Evolutionary conservation across 805 yeast genomes (phyloP), one percentile per base, ranked within the genome.

Genomic region (Ogataea pilisensis): DNA sequence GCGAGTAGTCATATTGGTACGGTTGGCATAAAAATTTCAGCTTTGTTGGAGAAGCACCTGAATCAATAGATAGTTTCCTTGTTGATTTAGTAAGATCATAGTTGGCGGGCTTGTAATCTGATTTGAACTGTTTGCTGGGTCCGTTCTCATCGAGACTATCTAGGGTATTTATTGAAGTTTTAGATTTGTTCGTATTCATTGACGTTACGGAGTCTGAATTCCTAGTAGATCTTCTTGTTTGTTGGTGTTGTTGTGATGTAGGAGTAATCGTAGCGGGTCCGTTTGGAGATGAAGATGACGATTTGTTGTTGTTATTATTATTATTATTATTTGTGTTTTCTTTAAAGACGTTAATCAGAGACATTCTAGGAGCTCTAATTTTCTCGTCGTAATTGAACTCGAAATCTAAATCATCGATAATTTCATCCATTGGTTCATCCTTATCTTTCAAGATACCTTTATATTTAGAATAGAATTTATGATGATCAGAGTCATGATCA

Each of bases 351-450:
- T 65, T 53, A 11, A 50, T 57, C 4, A 56, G 39, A n/a, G 69
- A 64, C 75, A 74, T 71, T 37, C 78, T 54, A 9, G 80, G 80
- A 27, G 78, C 78, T 42, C 80, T 55, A 36, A 75, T 76, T 49
- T 73, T 75, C 44, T 75, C 78, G 48, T 75, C 76, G 47, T 74
- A 75, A 53, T 75, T 68, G 44, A 69, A 57, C 33, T 60, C 62
- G 43, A 51, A 60, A 11, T 46, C 44, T 34, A 57, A 50, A 41
- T 58, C 56, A 35, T 56, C 51, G 22, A 51, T 35, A n/a, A 46
- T 41, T 13, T 54, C 55, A 18, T 53, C 61, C 1, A 61, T 57
- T 9, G 51, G 51, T 36, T 58, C 58, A 26, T 58, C 62, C 39
- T 59, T 57, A 45, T 55, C 54, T 34, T 54, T 57, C 32, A 60